Conservation (phyloP, 208 protist genomes). For the Novymonas esmeraldas region DNA sequence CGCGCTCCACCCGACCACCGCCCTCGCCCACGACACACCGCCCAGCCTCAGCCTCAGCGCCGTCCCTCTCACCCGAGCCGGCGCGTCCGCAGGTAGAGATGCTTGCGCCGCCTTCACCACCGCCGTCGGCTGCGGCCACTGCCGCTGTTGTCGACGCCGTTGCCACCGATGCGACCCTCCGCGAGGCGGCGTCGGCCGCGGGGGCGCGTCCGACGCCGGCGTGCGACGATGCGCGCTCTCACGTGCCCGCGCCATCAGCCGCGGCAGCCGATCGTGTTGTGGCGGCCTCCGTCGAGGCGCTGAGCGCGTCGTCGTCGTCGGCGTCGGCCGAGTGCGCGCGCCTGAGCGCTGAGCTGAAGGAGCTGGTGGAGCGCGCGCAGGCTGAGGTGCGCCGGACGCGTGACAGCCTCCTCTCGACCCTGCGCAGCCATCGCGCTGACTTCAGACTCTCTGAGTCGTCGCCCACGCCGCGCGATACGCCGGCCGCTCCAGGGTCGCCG, state of each 20-base stretch:
- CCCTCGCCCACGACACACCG: not conserved
- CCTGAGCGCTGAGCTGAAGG: conserved; percentile 67
- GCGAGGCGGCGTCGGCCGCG: not conserved
- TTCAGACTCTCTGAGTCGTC: conserved; percentile 17
- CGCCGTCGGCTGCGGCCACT: not conserved
- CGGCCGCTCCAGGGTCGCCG: not conserved
- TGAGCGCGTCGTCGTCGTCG: conserved; percentile 2
- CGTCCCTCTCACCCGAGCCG: conserved; percentile 12
- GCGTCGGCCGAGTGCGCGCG: conserved; percentile 34
- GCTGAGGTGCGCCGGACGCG: conserved; percentile 73
- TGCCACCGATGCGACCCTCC: too few relatives aligned
- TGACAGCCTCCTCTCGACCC: conserved; percentile 58
- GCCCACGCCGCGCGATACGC: not conserved
- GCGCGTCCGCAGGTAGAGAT: not conserved
- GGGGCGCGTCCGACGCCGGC: not conserved
- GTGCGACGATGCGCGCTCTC: too few relatives aligned
- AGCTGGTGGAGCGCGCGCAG: conserved; percentile 63
- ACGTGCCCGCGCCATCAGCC: too few relatives aligned
- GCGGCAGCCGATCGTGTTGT: too few relatives aligned
- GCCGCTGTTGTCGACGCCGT: too few relatives aligned
- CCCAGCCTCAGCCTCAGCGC: not conserved
- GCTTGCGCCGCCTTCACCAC: not conserved
- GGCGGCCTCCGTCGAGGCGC: not conserved
- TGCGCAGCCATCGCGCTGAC: conserved; percentile 26
- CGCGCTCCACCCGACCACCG: too few relatives aligned